Evolutionary conservation across 2,329 filamentous ascomycete genomes (phyloP).

Genomic region (Alternaria hordeiaustralica): DNA sequence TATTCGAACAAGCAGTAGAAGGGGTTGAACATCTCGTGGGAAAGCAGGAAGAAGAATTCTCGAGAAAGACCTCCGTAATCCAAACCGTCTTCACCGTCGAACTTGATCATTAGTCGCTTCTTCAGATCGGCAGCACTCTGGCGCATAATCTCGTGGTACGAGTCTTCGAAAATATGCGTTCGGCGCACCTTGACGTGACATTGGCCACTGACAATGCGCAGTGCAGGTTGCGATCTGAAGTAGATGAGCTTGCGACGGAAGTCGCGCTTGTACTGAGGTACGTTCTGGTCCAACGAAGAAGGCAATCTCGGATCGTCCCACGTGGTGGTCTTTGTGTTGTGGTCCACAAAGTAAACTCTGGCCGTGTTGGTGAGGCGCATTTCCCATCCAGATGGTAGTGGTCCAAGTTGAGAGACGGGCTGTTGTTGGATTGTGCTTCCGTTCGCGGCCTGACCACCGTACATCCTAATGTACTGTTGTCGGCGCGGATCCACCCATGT

Average conservation of each 20-base stretch:
- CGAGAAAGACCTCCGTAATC: slow-evolving; percentile 96
- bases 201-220: slow-evolving; percentile 93
- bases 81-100: slow-evolving; percentile 95
- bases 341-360: slow-evolving; percentile 97
- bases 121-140: slow-evolving; percentile 95
- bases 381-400: slow-evolving; percentile 96
- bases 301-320: slow-evolving; percentile 97
- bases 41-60: slow-evolving; percentile 99
- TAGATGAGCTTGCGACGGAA: slow-evolving; percentile 98
- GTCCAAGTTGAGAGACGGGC: slow-evolving; percentile 94
- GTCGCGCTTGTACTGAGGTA: slow-evolving; percentile 99
- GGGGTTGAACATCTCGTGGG: slow-evolving; percentile 99
- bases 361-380: slow-evolving; percentile 99
- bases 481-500: slow-evolving; percentile 98
- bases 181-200: slow-evolving; percentile 97
- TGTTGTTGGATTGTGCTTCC: slow-evolving; percentile 93
- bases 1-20: slow-evolving; percentile 99
- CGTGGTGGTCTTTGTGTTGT: slow-evolving; percentile 99
- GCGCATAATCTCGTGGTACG: slow-evolving; percentile 96
- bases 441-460: slow-evolving; percentile 79
- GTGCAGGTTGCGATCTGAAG: slow-evolving; percentile 95
- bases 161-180: slow-evolving; percentile 98
- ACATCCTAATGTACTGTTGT: slow-evolving; percentile 98
- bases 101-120: slow-evolving; percentile 99
- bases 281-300: slow-evolving; percentile 95